Evolutionary conservation across 2,329 filamentous ascomycete genomes (phyloP).

Genomic region (Botryotinia narcissicola): DNA sequence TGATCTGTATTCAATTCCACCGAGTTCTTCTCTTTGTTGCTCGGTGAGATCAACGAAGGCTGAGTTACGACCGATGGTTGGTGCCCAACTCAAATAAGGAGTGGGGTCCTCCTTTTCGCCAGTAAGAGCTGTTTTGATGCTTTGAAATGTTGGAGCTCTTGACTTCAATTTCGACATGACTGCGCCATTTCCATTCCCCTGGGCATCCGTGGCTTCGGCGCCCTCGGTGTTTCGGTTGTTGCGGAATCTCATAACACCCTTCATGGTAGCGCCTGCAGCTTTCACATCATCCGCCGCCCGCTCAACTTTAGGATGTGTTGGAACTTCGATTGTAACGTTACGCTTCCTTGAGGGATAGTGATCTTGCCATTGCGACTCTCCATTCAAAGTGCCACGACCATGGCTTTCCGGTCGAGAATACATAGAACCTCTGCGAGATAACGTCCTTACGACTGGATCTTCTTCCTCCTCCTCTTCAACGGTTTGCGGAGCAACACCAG

Average conservation of each 20-base stretch:
- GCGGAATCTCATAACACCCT: slow-evolving; percentile 43
- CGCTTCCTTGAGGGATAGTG: slow-evolving; percentile 26
- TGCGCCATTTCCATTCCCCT: slow-evolving; percentile 30
- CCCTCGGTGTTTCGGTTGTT: slow-evolving; percentile 42
- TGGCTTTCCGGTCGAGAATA: slow-evolving; percentile 22
- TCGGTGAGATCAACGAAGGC: slow-evolving; percentile 85
- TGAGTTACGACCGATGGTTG: slow-evolving; percentile 90
- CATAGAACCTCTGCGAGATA: slow-evolving; percentile 28
- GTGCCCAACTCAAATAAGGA: slow-evolving; percentile 92
- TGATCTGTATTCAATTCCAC: slow-evolving; percentile 93
- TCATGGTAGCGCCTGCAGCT: slow-evolving; percentile 29
- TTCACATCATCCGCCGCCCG: slow-evolving; percentile 35
- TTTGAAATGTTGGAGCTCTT: slow-evolving; percentile 51
- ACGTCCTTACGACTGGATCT: slow-evolving; percentile 25
- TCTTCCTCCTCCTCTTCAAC: slow-evolving; percentile 43
- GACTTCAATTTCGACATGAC: slow-evolving; percentile 19
- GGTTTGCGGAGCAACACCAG: slow-evolving; percentile 67
- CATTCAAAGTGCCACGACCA: slow-evolving; percentile 21
- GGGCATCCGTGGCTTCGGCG: slow-evolving; percentile 39
- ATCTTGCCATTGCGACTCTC: slow-evolving; percentile 33
- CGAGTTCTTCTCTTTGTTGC: slow-evolving; percentile 90
- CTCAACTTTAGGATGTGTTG: slow-evolving; percentile 25
- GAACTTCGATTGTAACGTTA: slow-evolving; percentile 35
- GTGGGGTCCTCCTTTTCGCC: slow-evolving; percentile 54
- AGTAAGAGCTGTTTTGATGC: slow-evolving; percentile 49